Conservation (phyloP, 441 rosid species). For the Melastoma candidum region DNA sequence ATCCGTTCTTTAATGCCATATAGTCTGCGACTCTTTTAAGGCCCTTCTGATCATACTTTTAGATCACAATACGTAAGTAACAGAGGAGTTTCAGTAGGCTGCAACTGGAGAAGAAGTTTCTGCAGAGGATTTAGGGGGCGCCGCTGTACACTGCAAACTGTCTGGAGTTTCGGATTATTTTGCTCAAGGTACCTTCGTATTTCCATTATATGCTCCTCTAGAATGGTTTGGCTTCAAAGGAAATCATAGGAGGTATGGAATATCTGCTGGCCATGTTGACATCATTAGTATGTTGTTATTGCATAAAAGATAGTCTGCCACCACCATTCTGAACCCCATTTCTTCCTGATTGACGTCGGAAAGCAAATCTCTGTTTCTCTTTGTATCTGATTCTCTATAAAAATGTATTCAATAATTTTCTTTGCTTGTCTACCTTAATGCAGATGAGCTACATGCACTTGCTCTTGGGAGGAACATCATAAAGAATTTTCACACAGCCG, state of each 20-base stretch:
- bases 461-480: conserved; percentile 85
- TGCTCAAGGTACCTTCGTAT: conserved; percentile 63
- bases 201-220: too few relatives aligned
- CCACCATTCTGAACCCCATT: too few relatives aligned
- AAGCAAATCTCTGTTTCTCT: too few relatives aligned
- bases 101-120: conserved; percentile 97
- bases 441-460: conserved; percentile 94
- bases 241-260: too few relatives aligned
- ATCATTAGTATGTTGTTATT: too few relatives aligned
- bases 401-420: not conserved
- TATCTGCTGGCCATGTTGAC: too few relatives aligned
- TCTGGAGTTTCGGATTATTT: conserved; percentile 98
- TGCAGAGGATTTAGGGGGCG: conserved; percentile 96
- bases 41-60: not conserved
- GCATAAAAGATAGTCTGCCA: too few relatives aligned
- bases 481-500: conserved; percentile 92
- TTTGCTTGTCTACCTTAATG: conserved; percentile 10
- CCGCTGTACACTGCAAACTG: conserved; percentile 78
- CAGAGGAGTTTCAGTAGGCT: conserved; percentile 57
- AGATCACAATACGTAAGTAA: conserved; percentile 18
- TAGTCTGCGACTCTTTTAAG: conserved; percentile 1
- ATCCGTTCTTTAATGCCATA: too few relatives aligned
- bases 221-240: too few relatives aligned
- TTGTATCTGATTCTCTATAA: not conserved
- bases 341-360: too few relatives aligned